Evolutionary conservation across 805 yeast genomes (phyloP).

Genomic region (Hanseniaspora valbyensis): DNA sequence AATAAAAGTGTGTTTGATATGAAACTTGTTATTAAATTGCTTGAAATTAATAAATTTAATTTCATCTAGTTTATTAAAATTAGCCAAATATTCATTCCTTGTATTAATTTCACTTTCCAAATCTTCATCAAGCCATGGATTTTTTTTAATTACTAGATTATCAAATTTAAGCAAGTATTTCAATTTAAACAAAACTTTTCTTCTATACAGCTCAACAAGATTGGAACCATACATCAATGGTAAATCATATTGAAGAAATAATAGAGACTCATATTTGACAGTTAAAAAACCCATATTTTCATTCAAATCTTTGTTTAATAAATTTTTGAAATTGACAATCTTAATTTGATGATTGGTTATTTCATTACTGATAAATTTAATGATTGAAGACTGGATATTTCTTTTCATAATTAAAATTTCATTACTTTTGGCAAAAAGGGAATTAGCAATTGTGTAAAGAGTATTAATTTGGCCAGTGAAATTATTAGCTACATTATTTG

Average conservation of each 20-base stretch:
- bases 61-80: slow-evolving; percentile 34
- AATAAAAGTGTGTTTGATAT: slow-evolving; percentile 1
- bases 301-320: background rate
- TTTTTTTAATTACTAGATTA: slow-evolving; percentile 39
- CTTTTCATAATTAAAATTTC: slow-evolving; percentile 19
- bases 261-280: slow-evolving; percentile 17
- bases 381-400: slow-evolving; percentile 18
- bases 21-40: background rate
- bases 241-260: slow-evolving; percentile 37
- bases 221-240: slow-evolving; percentile 66
- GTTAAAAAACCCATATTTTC: background rate
- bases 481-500: background rate
- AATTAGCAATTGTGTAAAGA: slow-evolving; percentile 10
- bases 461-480: slow-evolving; percentile 4
- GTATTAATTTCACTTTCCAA: slow-evolving; percentile 42
- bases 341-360: slow-evolving; percentile 28
- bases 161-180: slow-evolving; percentile 19
- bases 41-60: slow-evolving; percentile 2
- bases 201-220: slow-evolving; percentile 49
- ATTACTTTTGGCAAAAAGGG: slow-evolving; percentile 7
- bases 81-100: slow-evolving; percentile 52
- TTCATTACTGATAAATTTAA: slow-evolving; percentile 18
- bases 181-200: slow-evolving; percentile 41
- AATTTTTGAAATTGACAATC: slow-evolving; percentile 21
- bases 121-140: slow-evolving; percentile 39